Evolutionary conservation across 345 rosid species (phyloP), one percentile per base, ranked within the genome.

Genomic region (Geranium rotundifolium): DNA sequence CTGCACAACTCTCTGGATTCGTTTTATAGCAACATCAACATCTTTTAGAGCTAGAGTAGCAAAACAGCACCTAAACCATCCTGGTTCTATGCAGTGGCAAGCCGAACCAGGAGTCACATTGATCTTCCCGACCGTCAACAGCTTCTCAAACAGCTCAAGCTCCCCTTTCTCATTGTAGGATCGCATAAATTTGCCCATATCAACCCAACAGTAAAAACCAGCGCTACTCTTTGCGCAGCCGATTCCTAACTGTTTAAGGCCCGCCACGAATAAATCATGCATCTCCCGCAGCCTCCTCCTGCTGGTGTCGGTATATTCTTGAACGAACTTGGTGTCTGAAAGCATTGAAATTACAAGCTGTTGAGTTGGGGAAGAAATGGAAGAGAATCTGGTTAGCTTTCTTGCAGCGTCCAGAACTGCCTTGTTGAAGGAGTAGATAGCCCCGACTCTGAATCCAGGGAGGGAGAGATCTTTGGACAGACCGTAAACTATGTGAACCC

Each of bases 61-160:
- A 75, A 87, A 92, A 80, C 95, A 85, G 67, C 93, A 92, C 27
- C 97, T 73, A 65, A 93, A 93, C 97, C 99, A 93, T 64, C 99
- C 99, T 0, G 90, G 91, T 73, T 93, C 91, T 67, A 84, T 87
- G 79, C 95, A 86, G 73, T 87, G 95, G 72, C 99, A 89, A 5
- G 95, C 91, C 31, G 90, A 81, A 7, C 97, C 95, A 13, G 99
- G 96, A 69, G 97, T 93, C 57, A 76, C 80, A 59, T 87, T 93
- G 74, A 89, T 80, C 80, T 89, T 89, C 61, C 85, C 87, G 69
- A 81, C 71, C 67, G 76, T 86, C 72, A 89, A 63, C 13, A 93
- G 84, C 71, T 82, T 81, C 67, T 87, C 84, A 79, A 85, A 89
- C 34, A 89, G 73, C 69, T 87, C 90, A 67, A 87, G 87, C 65